phyloP scores from a whole-genome alignment of 2,329 filamentous ascomycete genomes.

The Botrytis porri region DNA sequence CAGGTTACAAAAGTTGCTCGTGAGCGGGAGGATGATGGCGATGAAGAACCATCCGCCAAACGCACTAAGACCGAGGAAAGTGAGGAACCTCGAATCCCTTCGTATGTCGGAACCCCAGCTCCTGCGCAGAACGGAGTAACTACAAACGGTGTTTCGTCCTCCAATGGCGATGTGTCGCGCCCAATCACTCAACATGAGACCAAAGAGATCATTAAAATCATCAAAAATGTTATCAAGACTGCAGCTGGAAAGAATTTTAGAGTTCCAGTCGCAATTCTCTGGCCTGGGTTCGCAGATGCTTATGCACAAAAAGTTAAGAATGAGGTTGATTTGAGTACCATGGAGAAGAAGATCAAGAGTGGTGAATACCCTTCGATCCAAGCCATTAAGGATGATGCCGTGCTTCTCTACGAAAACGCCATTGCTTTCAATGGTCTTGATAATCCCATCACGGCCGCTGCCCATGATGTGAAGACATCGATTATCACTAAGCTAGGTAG shows the following conservation, averaged over 20 bases:
- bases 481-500: constrained; percentile 53
- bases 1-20: constrained; percentile 59
- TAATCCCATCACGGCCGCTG: constrained; percentile 65
- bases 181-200: constrained; percentile 57
- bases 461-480: constrained; percentile 56
- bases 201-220: constrained; percentile 60
- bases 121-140: constrained; percentile 2
- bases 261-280: constrained; percentile 72
- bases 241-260: constrained; percentile 75
- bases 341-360: constrained; percentile 76
- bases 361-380: constrained; percentile 64
- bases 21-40: constrained; percentile 72
- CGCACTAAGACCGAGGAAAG: constrained; percentile 68
- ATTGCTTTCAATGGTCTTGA: constrained; percentile 76
- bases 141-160: constrained; percentile 29
- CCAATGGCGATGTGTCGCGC: constrained; percentile 11
- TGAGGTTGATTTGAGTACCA: constrained; percentile 80
- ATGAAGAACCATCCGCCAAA: constrained; percentile 69
- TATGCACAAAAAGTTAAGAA: constrained; percentile 66
- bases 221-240: constrained; percentile 80
- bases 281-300: constrained; percentile 72
- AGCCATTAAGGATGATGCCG: constrained; percentile 70
- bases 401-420: constrained; percentile 76
- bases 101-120: constrained; percentile 29
- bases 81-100: constrained; percentile 21